phyloP scores from a whole-genome alignment of 2,329 filamentous ascomycete species.

The Grosmannia clavigera region DNA sequence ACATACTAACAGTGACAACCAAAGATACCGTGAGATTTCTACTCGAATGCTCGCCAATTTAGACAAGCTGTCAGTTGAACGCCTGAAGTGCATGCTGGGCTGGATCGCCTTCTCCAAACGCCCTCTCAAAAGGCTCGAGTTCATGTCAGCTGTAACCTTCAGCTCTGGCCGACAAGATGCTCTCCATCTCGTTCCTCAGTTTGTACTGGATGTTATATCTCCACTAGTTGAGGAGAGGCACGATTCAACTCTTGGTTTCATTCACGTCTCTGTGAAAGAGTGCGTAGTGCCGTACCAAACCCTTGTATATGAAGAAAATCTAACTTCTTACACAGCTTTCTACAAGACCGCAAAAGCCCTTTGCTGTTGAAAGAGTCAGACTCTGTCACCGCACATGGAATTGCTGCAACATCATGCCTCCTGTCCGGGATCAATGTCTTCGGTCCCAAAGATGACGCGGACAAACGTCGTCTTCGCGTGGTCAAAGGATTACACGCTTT shows the following conservation, averaged over 20 bases:
- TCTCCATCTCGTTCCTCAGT: conserved; percentile 1
- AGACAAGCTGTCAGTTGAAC: conserved; percentile 16
- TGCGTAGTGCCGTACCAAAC: conserved; percentile 1
- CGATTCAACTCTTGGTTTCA: conserved; percentile 12
- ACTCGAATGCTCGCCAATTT: conserved; percentile 15
- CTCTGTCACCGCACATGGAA: conserved; percentile 12
- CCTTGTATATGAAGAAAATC: neutral
- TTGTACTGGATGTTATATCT: conserved; percentile 9
- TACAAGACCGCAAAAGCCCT: conserved; percentile 7
- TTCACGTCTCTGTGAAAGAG: conserved; percentile 15
- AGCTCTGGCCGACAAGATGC: neutral
- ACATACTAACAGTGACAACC: too few relatives aligned
- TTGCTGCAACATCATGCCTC: conserved; percentile 15
- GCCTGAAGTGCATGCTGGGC: conserved; percentile 18
- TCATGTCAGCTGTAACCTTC: conserved; percentile 18
- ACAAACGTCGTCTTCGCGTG: conserved; percentile 8
- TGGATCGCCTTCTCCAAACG: conserved; percentile 26
- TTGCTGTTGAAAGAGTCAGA: conserved; percentile 5
- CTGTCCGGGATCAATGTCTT: conserved; percentile 14
- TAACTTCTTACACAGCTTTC: conserved; percentile 5
- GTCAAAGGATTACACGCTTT: conserved; percentile 19
- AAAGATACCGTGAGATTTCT: conserved; percentile 14
- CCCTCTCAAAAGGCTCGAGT: conserved; percentile 20
- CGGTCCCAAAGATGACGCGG: neutral
- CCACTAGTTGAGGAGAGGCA: conserved; percentile 11